Percentiles rank a stretch among this genome's conserved stretches.
Evolutionary conservation across 768 basidiomycete species (phyloP).

Genomic region (Myochromella boudieri): DNA sequence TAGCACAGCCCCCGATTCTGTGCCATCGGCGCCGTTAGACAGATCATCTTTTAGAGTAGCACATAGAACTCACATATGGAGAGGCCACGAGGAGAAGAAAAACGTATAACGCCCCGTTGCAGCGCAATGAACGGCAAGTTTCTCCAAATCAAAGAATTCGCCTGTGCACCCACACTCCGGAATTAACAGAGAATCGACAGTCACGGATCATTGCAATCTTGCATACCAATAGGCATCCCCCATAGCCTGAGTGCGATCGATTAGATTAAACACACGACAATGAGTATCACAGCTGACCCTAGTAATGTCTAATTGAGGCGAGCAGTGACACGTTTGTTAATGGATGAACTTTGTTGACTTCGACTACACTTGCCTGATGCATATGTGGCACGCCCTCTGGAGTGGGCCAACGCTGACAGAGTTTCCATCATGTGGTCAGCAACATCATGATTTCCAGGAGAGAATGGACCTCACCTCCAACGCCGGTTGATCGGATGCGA

Average conservation of each 20-base stretch:
- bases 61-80: slow-evolving; percentile 57
- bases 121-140: slow-evolving; percentile 53
- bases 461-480: slow-evolving; percentile 47
- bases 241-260: slow-evolving; percentile 46
- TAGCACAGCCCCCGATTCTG: slow-evolving; percentile 67
- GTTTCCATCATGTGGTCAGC: slow-evolving; percentile 9
- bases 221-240: slow-evolving; percentile 72
- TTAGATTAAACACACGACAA: slow-evolving; percentile 8
- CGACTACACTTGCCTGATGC: slow-evolving; percentile 51
- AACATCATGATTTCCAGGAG: background rate
- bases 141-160: slow-evolving; percentile 73
- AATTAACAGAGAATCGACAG: background rate
- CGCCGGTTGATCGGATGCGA: slow-evolving; percentile 67
- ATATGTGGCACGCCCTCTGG: slow-evolving; percentile 41
- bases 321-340: slow-evolving; percentile 4
- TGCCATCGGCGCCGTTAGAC: background rate
- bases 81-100: slow-evolving; percentile 76
- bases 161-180: slow-evolving; percentile 32
- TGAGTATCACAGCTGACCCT: no score
- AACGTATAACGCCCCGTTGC: slow-evolving; percentile 65
- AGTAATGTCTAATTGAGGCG: slow-evolving; percentile 47
- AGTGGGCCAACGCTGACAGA: slow-evolving; percentile 52
- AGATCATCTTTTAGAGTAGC: background rate
- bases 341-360: background rate
- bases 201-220: slow-evolving; percentile 6